phyloP scores from a whole-genome alignment of 495 filamentous ascomycete species.

The Aspergillus biplanus region DNA sequence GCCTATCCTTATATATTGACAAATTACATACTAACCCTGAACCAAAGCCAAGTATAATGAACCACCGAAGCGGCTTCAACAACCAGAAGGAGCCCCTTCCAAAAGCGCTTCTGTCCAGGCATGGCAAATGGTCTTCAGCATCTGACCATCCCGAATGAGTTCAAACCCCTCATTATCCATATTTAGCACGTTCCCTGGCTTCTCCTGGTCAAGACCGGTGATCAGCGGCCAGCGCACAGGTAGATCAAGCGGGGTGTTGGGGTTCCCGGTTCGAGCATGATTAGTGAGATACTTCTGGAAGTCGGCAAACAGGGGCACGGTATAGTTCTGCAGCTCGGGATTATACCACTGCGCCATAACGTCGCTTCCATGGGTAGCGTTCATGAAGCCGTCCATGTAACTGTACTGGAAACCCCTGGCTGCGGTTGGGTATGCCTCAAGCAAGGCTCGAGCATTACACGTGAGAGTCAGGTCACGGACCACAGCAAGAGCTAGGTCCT shows the following conservation, averaged over 20 bases:
- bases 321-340: background rate
- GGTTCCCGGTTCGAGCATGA: constrained; percentile 8
- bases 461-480: constrained; percentile 7
- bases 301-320: background rate
- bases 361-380: constrained; percentile 10
- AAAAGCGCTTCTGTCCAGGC: constrained; percentile 3
- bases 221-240: background rate
- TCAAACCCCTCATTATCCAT: constrained; percentile 1
- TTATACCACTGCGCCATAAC: constrained; percentile 5
- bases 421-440: background rate
- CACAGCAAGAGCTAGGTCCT: background rate
- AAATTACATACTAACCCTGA: too few relatives aligned
- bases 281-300: constrained; percentile 11
- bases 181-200: constrained; percentile 5
- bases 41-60: background rate
- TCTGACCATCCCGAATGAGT: background rate
- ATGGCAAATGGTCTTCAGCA: constrained; percentile 3
- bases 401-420: constrained; percentile 7
- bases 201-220: background rate
- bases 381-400: constrained; percentile 9
- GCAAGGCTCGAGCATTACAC: constrained; percentile 2
- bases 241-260: background rate
- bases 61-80: background rate
- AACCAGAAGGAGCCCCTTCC: background rate
- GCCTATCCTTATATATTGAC: too few relatives aligned